Evolutionary conservation across 352 stramenopile genomes (phyloP).

Genomic region (Pythium aristosporum): DNA sequence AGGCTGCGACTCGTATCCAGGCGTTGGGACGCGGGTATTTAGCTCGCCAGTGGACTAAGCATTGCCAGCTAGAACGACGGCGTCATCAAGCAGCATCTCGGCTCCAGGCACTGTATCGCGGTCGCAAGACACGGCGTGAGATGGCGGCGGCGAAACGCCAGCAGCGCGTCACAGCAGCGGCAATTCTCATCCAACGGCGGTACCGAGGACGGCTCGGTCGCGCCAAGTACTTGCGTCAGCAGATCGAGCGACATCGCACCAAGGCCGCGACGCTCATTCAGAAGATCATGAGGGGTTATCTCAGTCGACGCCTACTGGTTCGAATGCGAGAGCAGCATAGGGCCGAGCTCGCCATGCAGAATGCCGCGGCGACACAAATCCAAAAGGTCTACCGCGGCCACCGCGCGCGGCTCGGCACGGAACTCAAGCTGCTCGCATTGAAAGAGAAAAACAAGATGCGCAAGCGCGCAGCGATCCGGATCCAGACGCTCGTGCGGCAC

Average conservation of each 20-base stretch:
- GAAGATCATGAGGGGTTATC: slow-evolving; percentile 38
- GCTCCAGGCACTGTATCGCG: slow-evolving; percentile 61
- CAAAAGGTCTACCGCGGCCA: slow-evolving; percentile 75
- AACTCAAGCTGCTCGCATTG: slow-evolving; percentile 64
- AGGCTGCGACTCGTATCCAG: slow-evolving; percentile 56
- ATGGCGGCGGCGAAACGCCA: slow-evolving; percentile 28
- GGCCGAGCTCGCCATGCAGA: slow-evolving; percentile 32
- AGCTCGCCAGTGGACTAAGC: slow-evolving; percentile 27
- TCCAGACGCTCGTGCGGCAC: slow-evolving; percentile 56
- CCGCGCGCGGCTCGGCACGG: slow-evolving; percentile 63
- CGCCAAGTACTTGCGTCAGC: slow-evolving; percentile 55
- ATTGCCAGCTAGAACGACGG: slow-evolving; percentile 25
- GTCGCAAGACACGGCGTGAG: slow-evolving; percentile 44
- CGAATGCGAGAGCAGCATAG: slow-evolving; percentile 35
- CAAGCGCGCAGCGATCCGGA: slow-evolving; percentile 55
- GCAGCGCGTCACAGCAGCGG: slow-evolving; percentile 38
- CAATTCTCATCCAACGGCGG: slow-evolving; percentile 58
- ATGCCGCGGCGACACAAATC: slow-evolving; percentile 51
- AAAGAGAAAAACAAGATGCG: slow-evolving; percentile 57
- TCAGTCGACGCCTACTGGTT: slow-evolving; percentile 34
- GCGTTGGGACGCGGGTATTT: slow-evolving; percentile 42
- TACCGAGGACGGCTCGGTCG: slow-evolving; percentile 69
- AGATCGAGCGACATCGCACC: slow-evolving; percentile 51
- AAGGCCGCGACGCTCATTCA: slow-evolving; percentile 59
- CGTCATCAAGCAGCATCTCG: slow-evolving; percentile 42